Evolutionary conservation across 306 rosid species (phyloP).

Genomic region (Pyrus communis): DNA sequence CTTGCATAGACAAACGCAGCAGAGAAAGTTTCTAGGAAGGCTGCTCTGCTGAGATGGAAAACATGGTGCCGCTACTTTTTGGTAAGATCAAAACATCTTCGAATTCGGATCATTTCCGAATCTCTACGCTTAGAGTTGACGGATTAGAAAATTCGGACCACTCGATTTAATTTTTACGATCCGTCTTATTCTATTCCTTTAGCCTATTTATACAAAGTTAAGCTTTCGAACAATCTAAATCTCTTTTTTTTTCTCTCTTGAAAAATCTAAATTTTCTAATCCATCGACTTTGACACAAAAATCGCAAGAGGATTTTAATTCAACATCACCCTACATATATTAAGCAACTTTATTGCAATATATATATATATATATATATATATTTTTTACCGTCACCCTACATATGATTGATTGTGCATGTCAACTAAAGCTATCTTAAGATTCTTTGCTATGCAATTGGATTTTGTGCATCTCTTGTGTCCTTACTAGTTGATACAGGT

Average conservation of each 20-base stretch:
- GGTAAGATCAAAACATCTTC: background rate
- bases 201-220: no score
- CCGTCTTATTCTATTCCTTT: no score
- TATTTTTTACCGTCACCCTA: no score
- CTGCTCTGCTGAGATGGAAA: slow-evolving; percentile 4
- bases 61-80: slow-evolving; percentile 23
- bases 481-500: no score
- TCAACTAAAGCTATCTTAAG: background rate
- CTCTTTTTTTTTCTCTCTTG: no score
- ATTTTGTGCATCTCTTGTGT: background rate
- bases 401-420: background rate
- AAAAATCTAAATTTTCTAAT: no score
- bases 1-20: slow-evolving; percentile 21
- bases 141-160: no score
- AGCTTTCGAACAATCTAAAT: no score
- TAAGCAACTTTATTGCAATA: background rate
- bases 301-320: no score
- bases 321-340: no score
- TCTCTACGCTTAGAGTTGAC: no score
- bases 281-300: fast-evolving
- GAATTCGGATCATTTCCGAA: background rate
- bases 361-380: background rate
- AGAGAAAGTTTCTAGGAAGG: slow-evolving; percentile 18
- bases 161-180: no score
- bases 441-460: background rate